Evolutionary conservation across 805 yeast genomes (phyloP).

Genomic region (Barnettozyma siamensis): DNA sequence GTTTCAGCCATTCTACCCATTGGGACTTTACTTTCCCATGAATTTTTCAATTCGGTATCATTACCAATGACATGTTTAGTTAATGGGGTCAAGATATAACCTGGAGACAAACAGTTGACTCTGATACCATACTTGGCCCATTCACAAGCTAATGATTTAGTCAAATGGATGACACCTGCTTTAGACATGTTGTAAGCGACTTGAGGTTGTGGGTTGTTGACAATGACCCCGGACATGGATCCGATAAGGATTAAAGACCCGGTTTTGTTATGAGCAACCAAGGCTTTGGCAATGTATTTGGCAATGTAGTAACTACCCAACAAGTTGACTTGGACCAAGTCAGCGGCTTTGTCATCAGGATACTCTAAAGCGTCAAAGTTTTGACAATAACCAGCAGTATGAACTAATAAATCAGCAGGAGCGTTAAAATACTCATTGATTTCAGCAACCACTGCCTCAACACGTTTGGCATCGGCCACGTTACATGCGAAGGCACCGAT

Average conservation of each 20-base stretch:
- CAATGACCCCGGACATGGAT: slow-evolving; percentile 76
- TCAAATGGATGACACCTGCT: slow-evolving; percentile 82
- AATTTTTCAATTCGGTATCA: slow-evolving; percentile 53
- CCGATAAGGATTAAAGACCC: slow-evolving; percentile 67
- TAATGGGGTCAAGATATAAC: slow-evolving; percentile 74
- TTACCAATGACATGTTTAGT: slow-evolving; percentile 65
- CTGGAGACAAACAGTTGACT: slow-evolving; percentile 75
- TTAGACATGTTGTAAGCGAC: slow-evolving; percentile 79
- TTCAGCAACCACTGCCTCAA: slow-evolving; percentile 47
- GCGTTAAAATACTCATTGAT: slow-evolving; percentile 54
- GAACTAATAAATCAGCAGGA: slow-evolving; percentile 59
- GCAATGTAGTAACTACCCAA: slow-evolving; percentile 71
- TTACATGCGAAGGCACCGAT: slow-evolving; percentile 68
- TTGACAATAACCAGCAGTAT: slow-evolving; percentile 84
- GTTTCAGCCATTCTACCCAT: slow-evolving; percentile 83
- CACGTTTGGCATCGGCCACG: slow-evolving; percentile 58
- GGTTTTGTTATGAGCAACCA: slow-evolving; percentile 45
- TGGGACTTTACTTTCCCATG: slow-evolving; percentile 71
- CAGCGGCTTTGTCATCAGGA: slow-evolving; percentile 65
- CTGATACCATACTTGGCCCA: slow-evolving; percentile 76
- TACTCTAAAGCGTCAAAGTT: slow-evolving; percentile 74
- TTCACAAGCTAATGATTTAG: slow-evolving; percentile 69
- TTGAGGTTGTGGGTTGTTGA: slow-evolving; percentile 76
- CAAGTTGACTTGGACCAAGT: slow-evolving; percentile 63
- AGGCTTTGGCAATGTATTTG: slow-evolving; percentile 66